phyloP scores from a whole-genome alignment of 345 rosid genomes.

The Citrus glauca region DNA sequence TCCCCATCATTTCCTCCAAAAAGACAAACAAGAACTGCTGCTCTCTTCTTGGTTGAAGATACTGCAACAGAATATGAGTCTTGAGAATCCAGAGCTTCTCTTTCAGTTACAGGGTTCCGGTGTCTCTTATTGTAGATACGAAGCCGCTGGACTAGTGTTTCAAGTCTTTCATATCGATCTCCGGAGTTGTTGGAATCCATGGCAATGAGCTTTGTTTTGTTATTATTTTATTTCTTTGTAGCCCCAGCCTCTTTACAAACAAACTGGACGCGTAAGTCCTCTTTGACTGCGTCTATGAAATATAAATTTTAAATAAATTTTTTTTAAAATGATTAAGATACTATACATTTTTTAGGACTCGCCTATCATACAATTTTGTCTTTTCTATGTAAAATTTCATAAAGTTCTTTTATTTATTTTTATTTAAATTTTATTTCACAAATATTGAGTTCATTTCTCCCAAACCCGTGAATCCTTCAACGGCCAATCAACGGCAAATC shows the following conservation, averaged over 20 bases:
- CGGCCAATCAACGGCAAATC: no score
- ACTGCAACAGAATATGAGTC: not conserved
- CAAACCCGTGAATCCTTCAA: no score
- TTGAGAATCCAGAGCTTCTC: not conserved
- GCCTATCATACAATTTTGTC: no score
- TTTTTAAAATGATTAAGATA: no score
- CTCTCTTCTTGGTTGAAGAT: slow-evolving; percentile 18
- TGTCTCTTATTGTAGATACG: slow-evolving; percentile 10
- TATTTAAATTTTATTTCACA: no score
- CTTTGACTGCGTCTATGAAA: no score
- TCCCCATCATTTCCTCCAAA: slow-evolving; percentile 27
- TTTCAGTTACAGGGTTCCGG: not conserved
- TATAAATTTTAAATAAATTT: no score
- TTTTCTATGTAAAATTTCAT: no score
- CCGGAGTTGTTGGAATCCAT: slow-evolving; percentile 1
- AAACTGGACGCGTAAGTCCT: no score
- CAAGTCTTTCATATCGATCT: not conserved
- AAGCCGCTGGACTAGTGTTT: slow-evolving; percentile 17
- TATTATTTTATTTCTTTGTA: not conserved
- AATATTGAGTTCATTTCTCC: no score
- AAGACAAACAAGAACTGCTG: slow-evolving; percentile 31
- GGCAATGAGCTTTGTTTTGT: not conserved
- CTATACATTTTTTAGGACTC: no score
- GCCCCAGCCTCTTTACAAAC: not conserved
- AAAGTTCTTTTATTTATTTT: no score